Conservation (phyloP, 257 asterid genomes). For the Schizonepeta tenuifolia region DNA sequence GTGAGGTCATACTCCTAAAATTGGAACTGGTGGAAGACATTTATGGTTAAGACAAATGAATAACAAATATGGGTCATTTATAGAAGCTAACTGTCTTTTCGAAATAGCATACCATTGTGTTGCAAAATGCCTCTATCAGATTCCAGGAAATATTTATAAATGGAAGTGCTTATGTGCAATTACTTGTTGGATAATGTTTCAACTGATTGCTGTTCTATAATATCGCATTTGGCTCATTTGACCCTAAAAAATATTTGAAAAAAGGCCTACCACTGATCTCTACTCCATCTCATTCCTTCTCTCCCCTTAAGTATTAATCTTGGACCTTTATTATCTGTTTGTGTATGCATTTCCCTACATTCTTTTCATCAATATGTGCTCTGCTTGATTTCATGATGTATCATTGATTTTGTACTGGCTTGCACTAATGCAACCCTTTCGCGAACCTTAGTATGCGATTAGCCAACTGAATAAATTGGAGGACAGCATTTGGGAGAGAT, state of each 20-base stretch:
- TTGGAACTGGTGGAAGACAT: background rate
- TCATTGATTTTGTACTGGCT: conserved; percentile 7
- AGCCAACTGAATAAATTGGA: conserved; percentile 90
- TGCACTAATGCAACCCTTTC: conserved; percentile 40
- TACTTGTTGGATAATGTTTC: conserved; percentile 9
- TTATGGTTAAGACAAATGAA: conserved; percentile 1
- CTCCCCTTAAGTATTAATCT: background rate
- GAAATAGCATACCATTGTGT: background rate
- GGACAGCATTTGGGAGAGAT: conserved; percentile 91
- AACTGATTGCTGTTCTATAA: background rate
- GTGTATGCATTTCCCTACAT: background rate
- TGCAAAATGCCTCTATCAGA: background rate
- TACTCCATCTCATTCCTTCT: conserved; percentile 9
- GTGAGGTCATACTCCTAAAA: conserved; percentile 8
- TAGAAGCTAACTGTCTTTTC: background rate
- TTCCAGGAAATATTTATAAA: background rate
- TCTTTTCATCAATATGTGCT: conserved; percentile 17
- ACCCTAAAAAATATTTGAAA: conserved; percentile 1
- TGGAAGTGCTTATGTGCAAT: background rate
- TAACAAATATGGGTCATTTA: background rate
- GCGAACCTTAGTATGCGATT: conserved; percentile 68
- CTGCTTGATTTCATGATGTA: conserved; percentile 21
- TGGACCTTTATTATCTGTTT: background rate
- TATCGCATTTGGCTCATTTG: background rate
- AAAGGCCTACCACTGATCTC: background rate